These are phyloP conservation scores for Favolaschia claudopus DNA, from an alignment of 768 basidiomycete species.

Conservation along the genomic window DNA sequence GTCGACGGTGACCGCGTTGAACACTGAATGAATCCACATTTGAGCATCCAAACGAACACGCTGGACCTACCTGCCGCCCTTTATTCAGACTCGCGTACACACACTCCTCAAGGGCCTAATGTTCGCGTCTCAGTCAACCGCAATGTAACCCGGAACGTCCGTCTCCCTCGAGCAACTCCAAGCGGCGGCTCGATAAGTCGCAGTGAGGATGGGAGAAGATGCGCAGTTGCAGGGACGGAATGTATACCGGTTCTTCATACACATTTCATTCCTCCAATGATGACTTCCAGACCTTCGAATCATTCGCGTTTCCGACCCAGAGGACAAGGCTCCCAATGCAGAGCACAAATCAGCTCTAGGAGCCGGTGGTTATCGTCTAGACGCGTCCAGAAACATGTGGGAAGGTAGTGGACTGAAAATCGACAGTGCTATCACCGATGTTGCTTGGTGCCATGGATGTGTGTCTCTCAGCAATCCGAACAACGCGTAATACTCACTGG, in stretches of 20 bases:
- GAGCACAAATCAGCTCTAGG: conserved; percentile 65
- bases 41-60: conserved; percentile 20
- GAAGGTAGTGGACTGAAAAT: conserved; percentile 79
- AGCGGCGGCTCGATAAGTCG: conserved; percentile 72
- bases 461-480: conserved; percentile 26
- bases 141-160: conserved; percentile 57
- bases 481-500: not conserved
- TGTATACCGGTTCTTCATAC: conserved; percentile 51
- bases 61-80: conserved; percentile 14
- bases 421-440: conserved; percentile 79
- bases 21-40: not conserved
- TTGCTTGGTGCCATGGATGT: conserved; percentile 82
- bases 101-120: conserved; percentile 48
- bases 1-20: no score
- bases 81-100: conserved; percentile 51
- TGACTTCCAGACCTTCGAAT: conserved; percentile 61
- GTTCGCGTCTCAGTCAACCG: conserved; percentile 16
- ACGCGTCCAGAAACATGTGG: conserved; percentile 80
- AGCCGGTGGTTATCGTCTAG: conserved; percentile 70
- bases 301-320: conserved; percentile 61
- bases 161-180: conserved; percentile 64
- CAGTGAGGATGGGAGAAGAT: conserved; percentile 69
- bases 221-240: conserved; percentile 82
- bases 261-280: not conserved
- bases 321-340: conserved; percentile 38